Conservation (phyloP, 352 stramenopile genomes). For the Phytophthora constricta region DNA sequence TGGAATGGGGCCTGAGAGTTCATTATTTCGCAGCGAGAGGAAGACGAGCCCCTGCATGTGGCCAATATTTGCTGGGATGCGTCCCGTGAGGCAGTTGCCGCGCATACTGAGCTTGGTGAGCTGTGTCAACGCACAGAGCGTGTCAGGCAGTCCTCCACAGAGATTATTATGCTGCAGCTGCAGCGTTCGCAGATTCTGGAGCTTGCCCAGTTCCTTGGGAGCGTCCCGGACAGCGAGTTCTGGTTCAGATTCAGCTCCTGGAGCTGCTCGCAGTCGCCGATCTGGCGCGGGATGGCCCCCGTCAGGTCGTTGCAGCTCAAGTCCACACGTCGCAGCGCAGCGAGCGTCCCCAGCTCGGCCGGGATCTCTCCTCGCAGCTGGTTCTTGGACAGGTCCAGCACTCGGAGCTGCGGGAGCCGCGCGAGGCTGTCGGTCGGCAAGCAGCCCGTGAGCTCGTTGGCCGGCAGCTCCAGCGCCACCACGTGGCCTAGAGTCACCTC, state of each 20-base stretch:
- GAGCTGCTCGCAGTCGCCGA: constrained; percentile 63
- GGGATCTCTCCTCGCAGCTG: constrained; percentile 73
- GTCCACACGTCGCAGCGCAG: constrained; percentile 63
- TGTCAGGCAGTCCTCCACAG: constrained; percentile 53
- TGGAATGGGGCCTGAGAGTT: constrained; percentile 71
- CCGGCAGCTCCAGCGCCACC: constrained; percentile 72
- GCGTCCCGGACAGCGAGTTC: constrained; percentile 70
- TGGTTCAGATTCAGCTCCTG: constrained; percentile 83
- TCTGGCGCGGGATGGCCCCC: constrained; percentile 49
- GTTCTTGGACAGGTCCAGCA: constrained; percentile 88
- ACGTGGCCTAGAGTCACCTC: constrained; percentile 77
- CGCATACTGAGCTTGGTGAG: constrained; percentile 78
- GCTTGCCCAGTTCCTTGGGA: constrained; percentile 63
- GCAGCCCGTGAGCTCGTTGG: constrained; percentile 58
- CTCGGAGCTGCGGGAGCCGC: constrained; percentile 67
- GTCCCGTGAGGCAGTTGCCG: constrained; percentile 77
- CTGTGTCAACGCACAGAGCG: constrained; percentile 61
- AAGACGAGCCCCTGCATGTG: constrained; percentile 76
- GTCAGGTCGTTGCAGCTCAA: constrained; percentile 86
- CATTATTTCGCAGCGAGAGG: constrained; percentile 87
- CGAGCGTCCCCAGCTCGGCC: constrained; percentile 55
- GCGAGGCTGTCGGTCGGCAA: constrained; percentile 51
- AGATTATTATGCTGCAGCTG: constrained; percentile 89
- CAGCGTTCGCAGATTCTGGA: constrained; percentile 70
- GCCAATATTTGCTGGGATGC: constrained; percentile 70